Evolutionary conservation across 2,329 filamentous ascomycete species (phyloP).

Genomic region (Phoma herbarum): DNA sequence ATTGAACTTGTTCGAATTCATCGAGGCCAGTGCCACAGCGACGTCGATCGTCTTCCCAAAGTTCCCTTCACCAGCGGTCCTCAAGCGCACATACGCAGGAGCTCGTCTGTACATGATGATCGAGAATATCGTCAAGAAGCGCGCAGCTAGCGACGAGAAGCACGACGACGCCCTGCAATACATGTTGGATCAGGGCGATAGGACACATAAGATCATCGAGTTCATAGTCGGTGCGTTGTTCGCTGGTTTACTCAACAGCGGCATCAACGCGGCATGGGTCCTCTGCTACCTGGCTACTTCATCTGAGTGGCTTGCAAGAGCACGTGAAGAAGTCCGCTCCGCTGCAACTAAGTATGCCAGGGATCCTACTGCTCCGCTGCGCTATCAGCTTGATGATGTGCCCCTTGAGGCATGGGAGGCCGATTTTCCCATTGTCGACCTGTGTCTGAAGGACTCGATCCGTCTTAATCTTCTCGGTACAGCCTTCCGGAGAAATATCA

Average conservation of each 20-base stretch:
- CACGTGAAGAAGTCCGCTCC: slow-evolving; percentile 59
- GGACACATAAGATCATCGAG: slow-evolving; percentile 54
- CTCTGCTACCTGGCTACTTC: slow-evolving; percentile 45
- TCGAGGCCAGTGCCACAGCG: slow-evolving; percentile 58
- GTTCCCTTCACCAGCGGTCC: slow-evolving; percentile 57
- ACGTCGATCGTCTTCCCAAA: slow-evolving; percentile 62
- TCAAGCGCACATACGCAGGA: slow-evolving; percentile 58
- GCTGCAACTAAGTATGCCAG: slow-evolving; percentile 57
- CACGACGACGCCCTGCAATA: slow-evolving; percentile 63
- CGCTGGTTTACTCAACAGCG: slow-evolving; percentile 66
- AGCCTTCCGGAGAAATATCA: slow-evolving; percentile 62
- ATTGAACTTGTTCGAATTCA: slow-evolving; percentile 57
- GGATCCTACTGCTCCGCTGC: slow-evolving; percentile 45
- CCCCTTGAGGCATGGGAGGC: slow-evolving; percentile 64
- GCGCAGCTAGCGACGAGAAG: slow-evolving; percentile 54
- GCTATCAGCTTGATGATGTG: slow-evolving; percentile 54
- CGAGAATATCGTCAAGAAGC: slow-evolving; percentile 57
- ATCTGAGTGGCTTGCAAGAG: slow-evolving; percentile 56
- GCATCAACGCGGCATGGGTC: slow-evolving; percentile 64
- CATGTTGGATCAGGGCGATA: slow-evolving; percentile 62
- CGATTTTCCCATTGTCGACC: slow-evolving; percentile 62
- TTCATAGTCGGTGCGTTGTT: slow-evolving; percentile 65
- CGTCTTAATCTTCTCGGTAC: slow-evolving; percentile 60
- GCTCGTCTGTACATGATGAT: slow-evolving; percentile 60
- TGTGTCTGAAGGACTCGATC: slow-evolving; percentile 64